Evolutionary conservation across 225 moss, liverwort and hornwort species (phyloP), one percentile per base, ranked within the genome.

Genomic region (Physcomitrium patens): DNA sequence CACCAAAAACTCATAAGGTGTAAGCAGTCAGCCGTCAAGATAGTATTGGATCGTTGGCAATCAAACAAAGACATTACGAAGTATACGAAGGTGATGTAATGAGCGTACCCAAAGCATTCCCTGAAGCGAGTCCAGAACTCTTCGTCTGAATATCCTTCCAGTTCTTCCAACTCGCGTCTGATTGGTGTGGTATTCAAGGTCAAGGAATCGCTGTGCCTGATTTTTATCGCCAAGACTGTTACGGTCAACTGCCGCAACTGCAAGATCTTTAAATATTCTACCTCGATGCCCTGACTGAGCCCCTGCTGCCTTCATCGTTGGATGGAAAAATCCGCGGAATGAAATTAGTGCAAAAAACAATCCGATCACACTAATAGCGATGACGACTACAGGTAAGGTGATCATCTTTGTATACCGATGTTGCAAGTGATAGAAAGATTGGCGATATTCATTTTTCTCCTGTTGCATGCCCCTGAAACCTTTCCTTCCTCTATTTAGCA

Each of bases 51-150:
- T 50, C 11, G 19, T 8, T 18, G 11, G 41, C 18, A 10, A 10
- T 23, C 14, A 16, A 10, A 65, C 73, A 65, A 58, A 42, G 13
- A 2, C 3, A 59, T 44, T 22, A 8, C 2, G 15, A 18, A 52
- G 19, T 20, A 27, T 43, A 22, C 37, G 42, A 70, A 80, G 66
- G 17, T 1, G 15, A 55, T 45, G 46, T 50, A 31, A 24, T 47
- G 24, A 64, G 17, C 85, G 13, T 76, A 85, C 85, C 85, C 81
- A 81, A 51, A 85, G 68, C 27, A 85, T 71, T 76, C 68, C 85
- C 24, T 85, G 78, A 56, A 85, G 75, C 53, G 81, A 78, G 68
- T 85, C 75, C 81, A 85, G 59, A 46, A 85, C 80, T 61, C 54
- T 75, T 57, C 85, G 71, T 54, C 85, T 53, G 16, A 85, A 78